Conservation (phyloP, 768 basidiomycete species). For the Trichaptum fuscoviolaceum region DNA sequence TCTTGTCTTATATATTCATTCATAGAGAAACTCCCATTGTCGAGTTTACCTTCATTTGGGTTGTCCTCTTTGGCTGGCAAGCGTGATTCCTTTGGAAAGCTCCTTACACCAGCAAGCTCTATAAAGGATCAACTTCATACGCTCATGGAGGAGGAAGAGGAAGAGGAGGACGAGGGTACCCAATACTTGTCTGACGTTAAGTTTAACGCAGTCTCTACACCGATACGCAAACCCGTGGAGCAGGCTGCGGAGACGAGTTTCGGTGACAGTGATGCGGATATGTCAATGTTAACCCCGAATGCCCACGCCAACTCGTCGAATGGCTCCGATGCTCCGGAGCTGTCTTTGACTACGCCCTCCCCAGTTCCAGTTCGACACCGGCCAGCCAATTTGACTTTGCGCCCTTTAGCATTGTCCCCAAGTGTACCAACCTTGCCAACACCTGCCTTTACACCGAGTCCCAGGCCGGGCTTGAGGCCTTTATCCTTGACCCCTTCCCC, state of each 20-base stretch:
- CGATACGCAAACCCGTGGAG: conserved; percentile 2
- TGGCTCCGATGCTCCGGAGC: conserved; percentile 9
- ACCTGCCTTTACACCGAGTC: conserved; percentile 47
- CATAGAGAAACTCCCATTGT: background rate
- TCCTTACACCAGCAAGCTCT: conserved; percentile 51
- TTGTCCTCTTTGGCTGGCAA: conserved; percentile 45
- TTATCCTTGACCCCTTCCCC: conserved; percentile 39
- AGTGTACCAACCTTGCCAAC: conserved; percentile 34
- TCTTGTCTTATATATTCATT: conserved; percentile 6
- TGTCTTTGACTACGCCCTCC: conserved; percentile 16
- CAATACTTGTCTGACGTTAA: conserved; percentile 11
- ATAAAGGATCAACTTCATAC: conserved; percentile 77
- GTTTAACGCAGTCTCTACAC: background rate
- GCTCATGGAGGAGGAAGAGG: conserved; percentile 81
- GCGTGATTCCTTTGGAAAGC: conserved; percentile 77
- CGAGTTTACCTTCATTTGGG: conserved; percentile 2
- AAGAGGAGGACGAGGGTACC: conserved; percentile 59
- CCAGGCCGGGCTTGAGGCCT: conserved; percentile 45
- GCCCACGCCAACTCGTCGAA: conserved; percentile 11
- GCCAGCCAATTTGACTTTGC: conserved; percentile 61
- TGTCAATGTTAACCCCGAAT: conserved; percentile 7
- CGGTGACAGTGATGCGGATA: conserved; percentile 10
- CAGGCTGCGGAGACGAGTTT: conserved; percentile 14
- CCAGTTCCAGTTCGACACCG: conserved; percentile 46
- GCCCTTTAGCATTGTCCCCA: conserved; percentile 65